Percentiles rank a stretch among this genome's conserved stretches.
Conservation (phyloP, 225 moss, liverwort and hornwort genomes). For the Takakia lepidozioides region DNA sequence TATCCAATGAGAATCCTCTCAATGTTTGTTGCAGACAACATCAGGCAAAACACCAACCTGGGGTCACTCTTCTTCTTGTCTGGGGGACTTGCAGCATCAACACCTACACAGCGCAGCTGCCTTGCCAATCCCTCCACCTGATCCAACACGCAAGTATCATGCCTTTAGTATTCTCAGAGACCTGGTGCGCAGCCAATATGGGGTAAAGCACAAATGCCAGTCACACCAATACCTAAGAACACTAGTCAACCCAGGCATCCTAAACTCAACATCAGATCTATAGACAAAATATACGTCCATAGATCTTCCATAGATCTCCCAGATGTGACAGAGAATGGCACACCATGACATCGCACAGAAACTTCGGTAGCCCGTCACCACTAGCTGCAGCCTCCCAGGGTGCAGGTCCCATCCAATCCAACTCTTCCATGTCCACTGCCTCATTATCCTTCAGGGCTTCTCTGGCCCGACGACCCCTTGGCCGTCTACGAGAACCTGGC, state of each 20-base stretch:
- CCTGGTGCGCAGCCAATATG: too few species aligned
- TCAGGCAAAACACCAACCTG: slow-evolving; percentile 62
- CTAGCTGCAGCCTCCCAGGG: slow-evolving; percentile 75
- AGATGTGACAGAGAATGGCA: slow-evolving; percentile 8
- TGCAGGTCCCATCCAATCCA: slow-evolving; percentile 77
- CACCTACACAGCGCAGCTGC: slow-evolving; percentile 88
- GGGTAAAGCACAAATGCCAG: too few species aligned
- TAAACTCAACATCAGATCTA: too few species aligned
- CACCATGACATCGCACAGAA: slow-evolving; percentile 98
- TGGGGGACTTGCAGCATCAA: slow-evolving; percentile 80
- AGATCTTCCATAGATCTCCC: too few species aligned
- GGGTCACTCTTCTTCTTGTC: slow-evolving; percentile 85
- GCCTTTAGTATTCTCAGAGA: too few species aligned
- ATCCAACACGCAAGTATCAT: background rate
- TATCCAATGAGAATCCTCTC: too few species aligned
- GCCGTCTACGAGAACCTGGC: slow-evolving; percentile 46
- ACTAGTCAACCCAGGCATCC: too few species aligned
- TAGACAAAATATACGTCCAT: too few species aligned
- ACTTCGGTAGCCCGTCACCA: slow-evolving; percentile 83
- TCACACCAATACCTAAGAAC: too few species aligned
- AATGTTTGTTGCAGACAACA: too few species aligned
- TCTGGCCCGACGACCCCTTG: slow-evolving; percentile 60
- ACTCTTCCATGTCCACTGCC: slow-evolving; percentile 26
- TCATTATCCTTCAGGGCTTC: slow-evolving; percentile 47
- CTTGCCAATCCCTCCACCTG: slow-evolving; percentile 98